These are phyloP conservation scores for Lachnellula subtilissima DNA, from an alignment of 2,329 filamentous ascomycete species.

Conservation along the genomic window DNA sequence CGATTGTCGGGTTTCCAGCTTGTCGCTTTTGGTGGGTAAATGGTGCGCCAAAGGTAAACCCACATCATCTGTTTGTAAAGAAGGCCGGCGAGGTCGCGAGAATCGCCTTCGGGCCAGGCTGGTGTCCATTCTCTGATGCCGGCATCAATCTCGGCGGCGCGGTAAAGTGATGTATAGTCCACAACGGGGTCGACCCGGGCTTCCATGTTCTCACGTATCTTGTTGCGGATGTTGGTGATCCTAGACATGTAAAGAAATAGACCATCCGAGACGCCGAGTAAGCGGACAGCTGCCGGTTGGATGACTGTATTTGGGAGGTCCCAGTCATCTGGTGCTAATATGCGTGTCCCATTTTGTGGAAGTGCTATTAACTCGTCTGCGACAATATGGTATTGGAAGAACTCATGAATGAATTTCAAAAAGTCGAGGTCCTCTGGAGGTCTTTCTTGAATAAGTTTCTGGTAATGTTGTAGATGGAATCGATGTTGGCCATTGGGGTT, in stretches of 20 bases:
- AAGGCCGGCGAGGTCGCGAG: slow-evolving; percentile 49
- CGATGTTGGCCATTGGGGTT: slow-evolving; percentile 64
- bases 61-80: slow-evolving; percentile 64
- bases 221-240: slow-evolving; percentile 72
- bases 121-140: slow-evolving; percentile 73
- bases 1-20: slow-evolving; percentile 38
- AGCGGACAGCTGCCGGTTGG: slow-evolving; percentile 35
- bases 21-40: slow-evolving; percentile 47
- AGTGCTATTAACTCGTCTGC: slow-evolving; percentile 57
- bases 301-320: slow-evolving; percentile 22
- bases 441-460: slow-evolving; percentile 60
- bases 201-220: slow-evolving; percentile 63
- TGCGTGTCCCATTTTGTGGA: slow-evolving; percentile 32
- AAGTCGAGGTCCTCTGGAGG: slow-evolving; percentile 64
- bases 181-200: slow-evolving; percentile 61
- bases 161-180: slow-evolving; percentile 67
- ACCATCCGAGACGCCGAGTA: slow-evolving; percentile 78
- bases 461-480: slow-evolving; percentile 73
- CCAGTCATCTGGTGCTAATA: slow-evolving; percentile 21
- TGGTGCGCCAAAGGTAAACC: slow-evolving; percentile 58
- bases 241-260: slow-evolving; percentile 74
- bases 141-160: slow-evolving; percentile 70
- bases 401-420: slow-evolving; percentile 65
- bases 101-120: slow-evolving; percentile 52
- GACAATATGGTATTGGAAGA: slow-evolving; percentile 78